Conservation (phyloP, 805 yeast species). For the Saccharomycopsis microspora region DNA sequence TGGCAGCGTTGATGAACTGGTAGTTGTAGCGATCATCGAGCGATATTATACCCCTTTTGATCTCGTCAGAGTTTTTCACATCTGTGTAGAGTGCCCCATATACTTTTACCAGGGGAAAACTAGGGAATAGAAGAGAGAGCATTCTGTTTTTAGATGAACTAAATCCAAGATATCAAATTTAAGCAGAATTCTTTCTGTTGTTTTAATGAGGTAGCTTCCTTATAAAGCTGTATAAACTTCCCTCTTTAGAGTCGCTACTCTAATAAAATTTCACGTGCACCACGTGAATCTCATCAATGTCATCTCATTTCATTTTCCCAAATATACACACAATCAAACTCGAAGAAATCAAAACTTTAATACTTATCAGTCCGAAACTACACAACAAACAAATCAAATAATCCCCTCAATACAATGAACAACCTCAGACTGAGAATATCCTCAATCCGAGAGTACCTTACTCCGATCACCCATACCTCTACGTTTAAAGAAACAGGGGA, state of each 20-base stretch:
- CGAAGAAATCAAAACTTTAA: neutral
- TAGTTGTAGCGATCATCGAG: conserved; percentile 7
- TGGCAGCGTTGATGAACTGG: conserved; percentile 12
- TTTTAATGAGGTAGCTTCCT: too few relatives aligned
- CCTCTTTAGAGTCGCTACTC: too few relatives aligned
- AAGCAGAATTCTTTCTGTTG: too few relatives aligned
- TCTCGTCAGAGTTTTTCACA: conserved; percentile 8
- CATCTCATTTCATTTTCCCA: too few relatives aligned
- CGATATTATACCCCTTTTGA: conserved; percentile 9
- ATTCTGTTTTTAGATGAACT: too few relatives aligned
- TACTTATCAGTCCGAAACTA: neutral
- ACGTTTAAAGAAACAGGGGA: conserved; percentile 82
- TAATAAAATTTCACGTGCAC: too few relatives aligned
- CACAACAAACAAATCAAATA: neutral
- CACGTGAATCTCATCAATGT: too few relatives aligned
- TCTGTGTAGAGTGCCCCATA: conserved; percentile 2
- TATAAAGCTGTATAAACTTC: too few relatives aligned
- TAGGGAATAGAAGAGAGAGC: neutral
- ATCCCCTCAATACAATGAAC: conserved; percentile 5
- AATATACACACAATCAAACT: neutral
- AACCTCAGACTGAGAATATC: conserved; percentile 65
- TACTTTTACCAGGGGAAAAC: conserved; percentile 8
- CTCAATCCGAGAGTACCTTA: conserved; percentile 80
- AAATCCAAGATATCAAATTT: too few relatives aligned
- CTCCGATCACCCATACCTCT: conserved; percentile 83